phyloP scores from a whole-genome alignment of 1,139 yeast genomes.

The Schwanniomyces etchellsii region DNA sequence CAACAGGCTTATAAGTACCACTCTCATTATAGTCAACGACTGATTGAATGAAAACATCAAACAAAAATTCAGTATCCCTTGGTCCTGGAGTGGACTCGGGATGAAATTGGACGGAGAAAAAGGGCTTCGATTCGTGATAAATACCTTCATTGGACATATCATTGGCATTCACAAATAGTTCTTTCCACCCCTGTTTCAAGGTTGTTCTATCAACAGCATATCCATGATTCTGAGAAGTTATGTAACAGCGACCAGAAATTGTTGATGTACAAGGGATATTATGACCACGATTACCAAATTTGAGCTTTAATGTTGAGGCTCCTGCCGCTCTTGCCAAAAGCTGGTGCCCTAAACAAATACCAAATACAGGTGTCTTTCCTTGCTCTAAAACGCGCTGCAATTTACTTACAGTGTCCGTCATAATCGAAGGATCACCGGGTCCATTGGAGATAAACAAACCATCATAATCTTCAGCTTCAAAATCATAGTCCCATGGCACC shows the following conservation, averaged over 20 bases:
- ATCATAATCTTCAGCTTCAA: constrained; percentile 72
- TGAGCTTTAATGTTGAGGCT: constrained; percentile 84
- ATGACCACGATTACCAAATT: constrained; percentile 99
- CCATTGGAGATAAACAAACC: constrained; percentile 97
- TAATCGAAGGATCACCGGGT: constrained; percentile 97
- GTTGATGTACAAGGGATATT: constrained; percentile 96
- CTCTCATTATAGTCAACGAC: constrained; percentile 58
- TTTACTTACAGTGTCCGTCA: constrained; percentile 59
- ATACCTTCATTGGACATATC: constrained; percentile 99
- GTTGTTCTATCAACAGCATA: constrained; percentile 87
- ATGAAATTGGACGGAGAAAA: constrained; percentile 98
- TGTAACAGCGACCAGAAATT: constrained; percentile 93
- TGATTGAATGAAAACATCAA: constrained; percentile 85
- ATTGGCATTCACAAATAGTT: constrained; percentile 90
- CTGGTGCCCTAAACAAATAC: constrained; percentile 99
- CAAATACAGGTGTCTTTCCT: constrained; percentile 78
- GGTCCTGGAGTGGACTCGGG: constrained; percentile 99
- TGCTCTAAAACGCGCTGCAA: constrained; percentile 52
- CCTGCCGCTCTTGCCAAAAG: constrained; percentile 94
- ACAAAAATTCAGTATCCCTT: constrained; percentile 95
- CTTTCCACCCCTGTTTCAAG: constrained; percentile 80
- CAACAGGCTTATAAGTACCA: constrained; percentile 62
- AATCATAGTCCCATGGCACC: constrained; percentile 94
- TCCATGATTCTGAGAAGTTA: constrained; percentile 99
- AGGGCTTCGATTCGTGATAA: constrained; percentile 81